Conservation (phyloP, 1,284 basidiomycete species). For the Tylopilus orsonianus region DNA sequence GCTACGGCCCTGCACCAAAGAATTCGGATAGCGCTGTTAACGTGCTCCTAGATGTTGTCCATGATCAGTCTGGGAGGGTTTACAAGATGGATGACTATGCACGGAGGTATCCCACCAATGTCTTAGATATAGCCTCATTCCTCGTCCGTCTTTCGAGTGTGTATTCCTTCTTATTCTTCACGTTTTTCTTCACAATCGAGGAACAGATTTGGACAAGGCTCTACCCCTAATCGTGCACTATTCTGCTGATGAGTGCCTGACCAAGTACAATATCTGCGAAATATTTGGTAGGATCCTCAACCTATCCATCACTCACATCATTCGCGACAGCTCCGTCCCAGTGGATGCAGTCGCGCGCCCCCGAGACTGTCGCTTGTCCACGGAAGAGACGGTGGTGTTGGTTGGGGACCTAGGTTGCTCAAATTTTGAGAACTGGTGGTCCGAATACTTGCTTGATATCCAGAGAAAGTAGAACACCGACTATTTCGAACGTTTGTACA, state of each 20-base stretch:
- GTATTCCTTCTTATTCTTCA: constrained; percentile 15
- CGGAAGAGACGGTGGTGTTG: constrained; percentile 63
- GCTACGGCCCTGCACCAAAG: constrained; percentile 75
- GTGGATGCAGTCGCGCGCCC: constrained; percentile 66
- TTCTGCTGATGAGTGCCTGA: constrained; percentile 71
- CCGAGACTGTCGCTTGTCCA: constrained; percentile 68
- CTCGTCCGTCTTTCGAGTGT: constrained; percentile 64
- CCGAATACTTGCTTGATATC: constrained; percentile 33
- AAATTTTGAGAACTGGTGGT: constrained; percentile 79
- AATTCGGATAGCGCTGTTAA: constrained; percentile 82
- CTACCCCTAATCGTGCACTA: constrained; percentile 76
- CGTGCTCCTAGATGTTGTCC: constrained; percentile 73
- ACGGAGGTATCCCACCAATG: constrained; percentile 78
- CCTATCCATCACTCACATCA: constrained; percentile 64
- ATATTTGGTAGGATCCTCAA: constrained; percentile 68
- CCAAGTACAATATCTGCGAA: constrained; percentile 84
- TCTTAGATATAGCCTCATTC: constrained; percentile 74
- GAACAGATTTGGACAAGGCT: constrained; percentile 37
- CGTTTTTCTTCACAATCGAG: not conserved
- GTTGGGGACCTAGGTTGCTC: constrained; percentile 58
- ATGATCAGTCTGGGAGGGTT: constrained; percentile 72
- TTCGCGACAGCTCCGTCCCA: constrained; percentile 65
- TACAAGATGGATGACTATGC: constrained; percentile 90
- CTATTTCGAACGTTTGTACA: constrained; percentile 12
- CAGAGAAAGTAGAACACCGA: constrained; percentile 15